Evolutionary conservation across 352 stramenopile genomes (phyloP), one percentile per base, ranked within the genome.

Genomic region (Paralagenidium karlingii): DNA sequence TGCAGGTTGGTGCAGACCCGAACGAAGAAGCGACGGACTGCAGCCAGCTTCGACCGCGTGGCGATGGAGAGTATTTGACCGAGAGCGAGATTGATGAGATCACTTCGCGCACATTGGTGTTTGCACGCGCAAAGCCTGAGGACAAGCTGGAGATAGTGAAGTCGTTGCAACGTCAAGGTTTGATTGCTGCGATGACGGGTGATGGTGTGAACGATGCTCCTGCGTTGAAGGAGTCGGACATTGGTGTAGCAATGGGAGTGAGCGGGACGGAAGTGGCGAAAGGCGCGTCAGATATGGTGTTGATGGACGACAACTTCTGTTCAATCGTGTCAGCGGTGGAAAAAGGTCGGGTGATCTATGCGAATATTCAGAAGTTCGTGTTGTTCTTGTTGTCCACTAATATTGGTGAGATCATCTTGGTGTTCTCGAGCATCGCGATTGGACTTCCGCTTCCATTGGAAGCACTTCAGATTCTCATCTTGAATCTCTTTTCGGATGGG

Each of bases 401-500:
- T 61, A 89, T 98, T 40, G 90, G 87, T 8, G 95, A 96, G 24
- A 81, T 98, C 30, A 64, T 90, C 10, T 55, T 98, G 16, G 71
- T 89, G 38, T 82, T 84, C 21, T 38, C 65, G 24, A 70, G 60
- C 0, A 70, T 84, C 16, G 66, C 71, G 24, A 57, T 60, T 20
- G 75, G 68, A 0, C 59, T 81, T 20, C 71, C 71, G 11, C 54
- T 83, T 30, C 94, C 94, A 9, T 51, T 99, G 8, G 96, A 96
- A 47, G 84, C 94, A 19, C 79, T 98, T 13, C 95, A 98, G 70
- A 97, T 99, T 62, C 57, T 99, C 19, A 97, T 96, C 60, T 74
- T 99, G n/a, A 98, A 99, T 54, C 60, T 99, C n/a, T 98, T 99
- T 50, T 98, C 97, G 52, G 95, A 99, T 25, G 75, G 75, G 8